Conservation (phyloP, 2,329 filamentous ascomycete species). For the Nothophoma quercina region DNA sequence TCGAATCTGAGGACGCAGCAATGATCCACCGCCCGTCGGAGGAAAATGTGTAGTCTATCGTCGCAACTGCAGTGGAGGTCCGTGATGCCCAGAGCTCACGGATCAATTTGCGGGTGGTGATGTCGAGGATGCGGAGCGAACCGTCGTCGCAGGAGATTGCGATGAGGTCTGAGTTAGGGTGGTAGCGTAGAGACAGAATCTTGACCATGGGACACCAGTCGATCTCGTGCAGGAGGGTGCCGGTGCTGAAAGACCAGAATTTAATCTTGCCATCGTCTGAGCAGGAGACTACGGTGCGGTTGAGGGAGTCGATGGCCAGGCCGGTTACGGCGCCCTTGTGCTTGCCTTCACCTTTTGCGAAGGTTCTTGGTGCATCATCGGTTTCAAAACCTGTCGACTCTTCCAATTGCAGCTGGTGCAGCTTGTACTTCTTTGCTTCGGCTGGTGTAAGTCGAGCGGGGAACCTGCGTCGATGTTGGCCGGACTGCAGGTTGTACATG, state of each 20-base stretch:
- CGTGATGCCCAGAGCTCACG: slow-evolving; percentile 82
- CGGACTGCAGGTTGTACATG: slow-evolving; percentile 97
- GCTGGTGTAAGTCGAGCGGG: slow-evolving; percentile 79
- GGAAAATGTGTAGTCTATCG: slow-evolving; percentile 71
- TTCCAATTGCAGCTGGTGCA: slow-evolving; percentile 66
- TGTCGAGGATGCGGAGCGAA: slow-evolving; percentile 86
- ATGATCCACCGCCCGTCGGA: slow-evolving; percentile 94
- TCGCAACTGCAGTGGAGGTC: slow-evolving; percentile 50
- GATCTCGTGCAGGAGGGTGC: slow-evolving; percentile 78
- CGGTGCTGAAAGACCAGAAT: slow-evolving; percentile 96
- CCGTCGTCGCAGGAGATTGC: slow-evolving; percentile 89
- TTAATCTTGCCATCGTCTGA: slow-evolving; percentile 91
- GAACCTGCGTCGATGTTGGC: slow-evolving; percentile 85
- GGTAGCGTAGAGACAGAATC: slow-evolving; percentile 80
- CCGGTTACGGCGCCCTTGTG: slow-evolving; percentile 87
- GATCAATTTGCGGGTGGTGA: slow-evolving; percentile 88
- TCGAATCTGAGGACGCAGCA: slow-evolving; percentile 80
- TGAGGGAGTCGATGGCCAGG: slow-evolving; percentile 86
- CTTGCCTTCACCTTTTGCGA: slow-evolving; percentile 66
- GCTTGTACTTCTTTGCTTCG: slow-evolving; percentile 79
- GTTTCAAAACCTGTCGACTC: slow-evolving; percentile 39
- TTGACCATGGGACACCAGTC: slow-evolving; percentile 82
- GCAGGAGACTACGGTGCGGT: slow-evolving; percentile 84
- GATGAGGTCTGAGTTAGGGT: slow-evolving; percentile 81
- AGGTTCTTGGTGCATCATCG: slow-evolving; percentile 43